Percentiles rank a stretch among this genome's conserved stretches.
phyloP scores from a whole-genome alignment of 2,329 filamentous ascomycete genomes.

The Fusarium pseudoanthophilum region DNA sequence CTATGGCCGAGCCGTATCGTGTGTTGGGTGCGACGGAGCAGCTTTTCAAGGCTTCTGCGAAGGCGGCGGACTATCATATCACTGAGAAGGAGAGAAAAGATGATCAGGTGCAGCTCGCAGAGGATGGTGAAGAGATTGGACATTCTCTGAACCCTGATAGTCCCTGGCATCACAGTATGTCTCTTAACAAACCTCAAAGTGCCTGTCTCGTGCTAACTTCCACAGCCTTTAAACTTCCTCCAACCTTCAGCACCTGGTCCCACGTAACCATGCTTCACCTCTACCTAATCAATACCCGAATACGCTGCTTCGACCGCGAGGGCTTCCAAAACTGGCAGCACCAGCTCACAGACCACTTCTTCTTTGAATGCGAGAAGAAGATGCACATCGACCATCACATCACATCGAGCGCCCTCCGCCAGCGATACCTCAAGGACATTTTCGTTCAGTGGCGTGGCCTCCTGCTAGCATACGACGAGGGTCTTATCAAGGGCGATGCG shows the following conservation, averaged over 20 bases:
- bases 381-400: constrained; percentile 85
- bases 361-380: constrained; percentile 84
- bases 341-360: constrained; percentile 94
- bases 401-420: constrained; percentile 66
- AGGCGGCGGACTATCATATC: constrained; percentile 80
- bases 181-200: not conserved
- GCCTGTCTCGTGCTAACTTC: not conserved
- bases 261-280: constrained; percentile 97
- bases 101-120: constrained; percentile 74
- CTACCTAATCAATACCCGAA: constrained; percentile 86
- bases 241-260: constrained; percentile 95
- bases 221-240: constrained; percentile 79
- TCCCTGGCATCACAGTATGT: constrained; percentile 81
- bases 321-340: constrained; percentile 83
- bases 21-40: constrained; percentile 82
- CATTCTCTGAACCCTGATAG: constrained; percentile 45
- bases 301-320: constrained; percentile 80
- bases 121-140: constrained; percentile 85
- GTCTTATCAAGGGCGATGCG: constrained; percentile 79
- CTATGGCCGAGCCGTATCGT: constrained; percentile 67
- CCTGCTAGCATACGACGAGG: constrained; percentile 86
- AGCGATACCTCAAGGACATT: constrained; percentile 83
- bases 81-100: constrained; percentile 73
- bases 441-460: constrained; percentile 93
- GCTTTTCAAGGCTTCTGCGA: constrained; percentile 79